phyloP scores from a whole-genome alignment of 2,329 filamentous ascomycete species.

The Gliomastix tumulicola region DNA sequence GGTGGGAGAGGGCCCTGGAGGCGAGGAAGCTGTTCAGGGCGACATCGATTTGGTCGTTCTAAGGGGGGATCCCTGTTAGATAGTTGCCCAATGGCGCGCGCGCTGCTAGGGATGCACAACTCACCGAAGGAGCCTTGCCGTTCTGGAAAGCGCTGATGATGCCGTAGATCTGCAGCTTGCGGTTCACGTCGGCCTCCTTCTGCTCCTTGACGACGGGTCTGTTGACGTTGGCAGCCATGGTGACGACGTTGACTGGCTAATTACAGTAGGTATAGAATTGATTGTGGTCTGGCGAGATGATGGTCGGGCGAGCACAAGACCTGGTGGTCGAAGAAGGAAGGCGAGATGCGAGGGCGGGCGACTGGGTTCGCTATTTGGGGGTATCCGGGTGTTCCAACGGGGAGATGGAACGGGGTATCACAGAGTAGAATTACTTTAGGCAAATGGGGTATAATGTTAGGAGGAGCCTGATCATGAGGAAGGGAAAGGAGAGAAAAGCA shows the following conservation, averaged over 20 bases:
- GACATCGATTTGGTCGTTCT: slow-evolving; percentile 95
- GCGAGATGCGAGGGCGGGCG: no score
- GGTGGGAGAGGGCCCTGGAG: slow-evolving; percentile 61
- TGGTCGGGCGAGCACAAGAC: no score
- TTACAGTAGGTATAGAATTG: background rate
- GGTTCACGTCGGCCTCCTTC: slow-evolving; percentile 83
- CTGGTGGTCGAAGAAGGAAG: no score
- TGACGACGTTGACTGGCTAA: background rate
- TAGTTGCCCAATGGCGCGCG: background rate
- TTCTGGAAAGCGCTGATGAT: slow-evolving; percentile 79
- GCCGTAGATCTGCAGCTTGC: slow-evolving; percentile 91
- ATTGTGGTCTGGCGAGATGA: no score
- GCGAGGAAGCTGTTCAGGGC: slow-evolving; percentile 82
- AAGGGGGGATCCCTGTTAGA: slow-evolving; percentile 2
- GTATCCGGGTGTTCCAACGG: no score
- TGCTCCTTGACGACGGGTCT: slow-evolving; percentile 64
- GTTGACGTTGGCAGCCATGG: slow-evolving; percentile 52
- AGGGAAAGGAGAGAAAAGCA: no score
- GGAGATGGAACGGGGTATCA: no score
- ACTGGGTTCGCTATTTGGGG: no score
- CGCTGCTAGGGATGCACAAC: slow-evolving; percentile 17
- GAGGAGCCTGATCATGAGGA: no score
- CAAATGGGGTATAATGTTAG: no score
- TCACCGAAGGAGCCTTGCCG: slow-evolving; percentile 85
- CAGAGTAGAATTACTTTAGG: no score